Evolutionary conservation across 257 asterid species (phyloP).

Genomic region (Forsythia viridissima): DNA sequence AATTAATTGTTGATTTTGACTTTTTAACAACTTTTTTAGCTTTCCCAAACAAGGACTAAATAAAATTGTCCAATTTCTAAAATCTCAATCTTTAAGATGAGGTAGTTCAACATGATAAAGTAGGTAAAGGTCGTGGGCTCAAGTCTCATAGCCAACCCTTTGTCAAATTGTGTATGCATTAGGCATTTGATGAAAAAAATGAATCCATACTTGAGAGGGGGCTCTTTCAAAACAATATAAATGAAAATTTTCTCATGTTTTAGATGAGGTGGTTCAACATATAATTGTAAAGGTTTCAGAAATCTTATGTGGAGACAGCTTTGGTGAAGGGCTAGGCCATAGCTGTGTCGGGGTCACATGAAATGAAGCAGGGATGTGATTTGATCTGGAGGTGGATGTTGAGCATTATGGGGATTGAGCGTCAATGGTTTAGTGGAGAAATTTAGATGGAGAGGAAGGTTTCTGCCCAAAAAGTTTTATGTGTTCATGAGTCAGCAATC

Average conservation of each 20-base stretch:
- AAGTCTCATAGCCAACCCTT: neutral
- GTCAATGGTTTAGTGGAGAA: neutral
- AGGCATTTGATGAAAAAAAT: too few relatives aligned
- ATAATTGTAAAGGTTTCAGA: too few relatives aligned
- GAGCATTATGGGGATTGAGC: neutral
- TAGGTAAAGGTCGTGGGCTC: neutral
- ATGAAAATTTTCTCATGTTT: too few relatives aligned
- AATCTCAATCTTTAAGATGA: neutral
- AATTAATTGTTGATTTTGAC: too few relatives aligned
- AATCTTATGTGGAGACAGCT: neutral
- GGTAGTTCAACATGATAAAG: neutral
- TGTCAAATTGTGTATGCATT: neutral
- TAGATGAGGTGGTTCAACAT: neutral
- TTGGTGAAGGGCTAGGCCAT: neutral
- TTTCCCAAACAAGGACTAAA: too few relatives aligned
- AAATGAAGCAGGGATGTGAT: neutral
- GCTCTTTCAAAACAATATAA: too few relatives aligned
- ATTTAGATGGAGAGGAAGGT: neutral
- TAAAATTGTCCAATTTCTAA: too few relatives aligned
- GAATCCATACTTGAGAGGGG: neutral
- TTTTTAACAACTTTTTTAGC: too few relatives aligned
- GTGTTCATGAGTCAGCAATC: neutral
- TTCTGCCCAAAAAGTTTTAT: neutral
- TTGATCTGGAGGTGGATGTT: neutral
- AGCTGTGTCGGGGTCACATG: neutral